These are phyloP conservation scores for Neurospora sp. DNA, from an alignment of 495 filamentous ascomycete genomes.

Conservation along the genomic window DNA sequence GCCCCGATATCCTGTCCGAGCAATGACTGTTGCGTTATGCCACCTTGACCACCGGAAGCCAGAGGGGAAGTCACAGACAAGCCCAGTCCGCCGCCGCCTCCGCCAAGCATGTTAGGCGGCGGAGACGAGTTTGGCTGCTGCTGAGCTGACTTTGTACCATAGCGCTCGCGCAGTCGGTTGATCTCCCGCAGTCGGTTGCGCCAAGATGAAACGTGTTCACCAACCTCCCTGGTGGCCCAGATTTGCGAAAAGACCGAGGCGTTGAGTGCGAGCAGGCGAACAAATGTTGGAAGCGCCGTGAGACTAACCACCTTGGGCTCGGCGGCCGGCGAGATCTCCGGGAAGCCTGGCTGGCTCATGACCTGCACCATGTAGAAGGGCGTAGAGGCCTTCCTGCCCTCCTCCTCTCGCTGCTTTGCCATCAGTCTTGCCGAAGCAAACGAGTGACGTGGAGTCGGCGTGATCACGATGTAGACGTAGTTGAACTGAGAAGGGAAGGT, in stretches of 20 bases:
- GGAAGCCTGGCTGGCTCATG: conserved; percentile 73
- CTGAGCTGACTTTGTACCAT: conserved; percentile 21
- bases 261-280: conserved; percentile 84
- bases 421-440: conserved; percentile 43
- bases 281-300: conserved; percentile 68
- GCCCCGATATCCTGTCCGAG: conserved; percentile 8
- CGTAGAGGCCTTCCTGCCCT: conserved; percentile 20
- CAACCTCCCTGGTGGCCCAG: conserved; percentile 67
- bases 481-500: conserved; percentile 92
- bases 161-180: conserved; percentile 62
- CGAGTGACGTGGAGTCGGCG: conserved; percentile 61
- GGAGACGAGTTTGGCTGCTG: conserved; percentile 29
- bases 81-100: conserved; percentile 5
- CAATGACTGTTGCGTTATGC: conserved; percentile 6
- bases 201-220: conserved; percentile 85
- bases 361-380: conserved; percentile 78
- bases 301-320: conserved; percentile 79
- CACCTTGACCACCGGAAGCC: neutral
- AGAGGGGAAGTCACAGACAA: neutral
- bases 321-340: conserved; percentile 78
- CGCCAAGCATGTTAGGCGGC: conserved; percentile 24
- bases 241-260: conserved; percentile 87
- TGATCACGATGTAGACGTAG: conserved; percentile 91
- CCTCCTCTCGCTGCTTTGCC: conserved; percentile 25
- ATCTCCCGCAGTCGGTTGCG: conserved; percentile 78